Evolutionary conservation across 495 filamentous ascomycete genomes (phyloP).

Genomic region (Penicillium tannophilum): DNA sequence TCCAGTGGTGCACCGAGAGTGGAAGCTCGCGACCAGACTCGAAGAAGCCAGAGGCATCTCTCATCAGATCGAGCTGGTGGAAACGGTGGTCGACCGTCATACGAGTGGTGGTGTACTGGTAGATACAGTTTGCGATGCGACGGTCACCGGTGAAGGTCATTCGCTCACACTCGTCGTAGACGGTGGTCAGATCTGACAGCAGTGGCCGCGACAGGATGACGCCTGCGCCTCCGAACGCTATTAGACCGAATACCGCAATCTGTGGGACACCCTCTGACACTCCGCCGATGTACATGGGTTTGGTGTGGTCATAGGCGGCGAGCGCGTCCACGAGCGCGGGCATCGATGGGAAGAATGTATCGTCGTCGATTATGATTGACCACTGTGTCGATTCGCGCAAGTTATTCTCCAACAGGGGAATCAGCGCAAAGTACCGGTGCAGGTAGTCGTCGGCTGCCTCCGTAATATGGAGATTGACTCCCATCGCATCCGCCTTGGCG

Average conservation of each 20-base stretch:
- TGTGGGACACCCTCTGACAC: conserved; percentile 57
- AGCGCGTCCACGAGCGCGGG: conserved; percentile 49
- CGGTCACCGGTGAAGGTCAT: conserved; percentile 49
- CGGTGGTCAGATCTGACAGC: conserved; percentile 37
- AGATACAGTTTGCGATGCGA: conserved; percentile 55
- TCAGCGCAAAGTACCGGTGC: conserved; percentile 61
- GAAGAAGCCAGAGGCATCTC: conserved; percentile 57
- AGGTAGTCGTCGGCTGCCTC: conserved; percentile 50
- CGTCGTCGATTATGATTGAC: conserved; percentile 68
- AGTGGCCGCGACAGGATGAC: conserved; percentile 59
- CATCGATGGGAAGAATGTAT: conserved; percentile 66
- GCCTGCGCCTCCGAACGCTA: conserved; percentile 63
- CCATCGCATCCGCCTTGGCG: conserved; percentile 42
- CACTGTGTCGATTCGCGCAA: conserved; percentile 55
- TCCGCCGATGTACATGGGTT: conserved; percentile 56
- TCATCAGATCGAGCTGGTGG: conserved; percentile 54
- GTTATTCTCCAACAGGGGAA: conserved; percentile 52
- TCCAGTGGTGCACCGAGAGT: conserved; percentile 63
- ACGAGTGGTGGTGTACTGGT: conserved; percentile 48
- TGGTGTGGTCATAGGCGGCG: conserved; percentile 44
- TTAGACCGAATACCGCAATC: conserved; percentile 50
- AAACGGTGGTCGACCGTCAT: conserved; percentile 55
- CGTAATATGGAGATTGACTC: conserved; percentile 56
- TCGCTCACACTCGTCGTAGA: conserved; percentile 39
- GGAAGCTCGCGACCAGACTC: conserved; percentile 51